phyloP scores from a whole-genome alignment of 306 rosid species.

The Canavalia ensiformis region DNA sequence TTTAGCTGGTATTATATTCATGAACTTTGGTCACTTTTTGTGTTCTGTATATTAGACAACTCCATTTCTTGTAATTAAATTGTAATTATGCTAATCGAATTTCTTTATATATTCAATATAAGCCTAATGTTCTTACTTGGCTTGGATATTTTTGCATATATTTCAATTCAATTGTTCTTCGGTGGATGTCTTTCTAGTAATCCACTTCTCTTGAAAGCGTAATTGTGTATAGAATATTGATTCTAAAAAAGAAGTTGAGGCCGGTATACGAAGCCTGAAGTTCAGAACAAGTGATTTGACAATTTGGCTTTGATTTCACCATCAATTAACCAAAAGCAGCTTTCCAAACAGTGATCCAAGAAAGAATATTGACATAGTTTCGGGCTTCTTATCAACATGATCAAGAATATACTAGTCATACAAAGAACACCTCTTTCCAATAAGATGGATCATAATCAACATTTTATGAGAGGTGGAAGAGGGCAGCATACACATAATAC shows the following conservation, averaged over 20 bases:
- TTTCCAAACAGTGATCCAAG: neutral
- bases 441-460: conserved; percentile 6
- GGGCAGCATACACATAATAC: neutral
- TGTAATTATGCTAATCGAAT: conserved; percentile 39
- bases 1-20: neutral
- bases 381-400: neutral
- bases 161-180: neutral
- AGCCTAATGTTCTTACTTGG: neutral
- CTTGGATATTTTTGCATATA: neutral
- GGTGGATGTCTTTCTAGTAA: neutral
- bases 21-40: neutral
- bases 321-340: neutral
- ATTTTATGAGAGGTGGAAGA: neutral
- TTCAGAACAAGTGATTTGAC: neutral
- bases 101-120: neutral
- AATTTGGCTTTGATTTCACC: conserved; percentile 21
- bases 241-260: too few relatives aligned
- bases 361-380: conserved; percentile 7
- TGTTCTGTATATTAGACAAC: conserved; percentile 1
- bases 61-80: conserved; percentile 12
- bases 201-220: neutral
- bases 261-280: neutral
- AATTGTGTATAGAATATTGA: neutral
- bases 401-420: neutral
- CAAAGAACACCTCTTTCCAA: neutral